These are phyloP conservation scores for Houttuynia cordata DNA, from an alignment of 164 flowering plant genomes.

Conservation along the genomic window DNA sequence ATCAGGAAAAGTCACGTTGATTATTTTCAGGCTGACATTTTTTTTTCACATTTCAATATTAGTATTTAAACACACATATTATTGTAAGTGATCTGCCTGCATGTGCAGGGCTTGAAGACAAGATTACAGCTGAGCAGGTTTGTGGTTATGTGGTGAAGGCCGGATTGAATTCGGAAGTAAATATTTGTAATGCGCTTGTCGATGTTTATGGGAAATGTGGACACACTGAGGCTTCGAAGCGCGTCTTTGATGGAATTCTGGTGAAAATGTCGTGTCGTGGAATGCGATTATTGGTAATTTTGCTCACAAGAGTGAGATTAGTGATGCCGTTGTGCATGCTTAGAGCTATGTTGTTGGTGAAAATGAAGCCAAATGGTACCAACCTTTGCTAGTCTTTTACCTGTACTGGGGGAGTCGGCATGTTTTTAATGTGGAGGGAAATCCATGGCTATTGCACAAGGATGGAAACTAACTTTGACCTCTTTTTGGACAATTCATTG, in stretches of 20 bases:
- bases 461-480: constrained; percentile 4
- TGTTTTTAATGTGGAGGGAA: constrained; percentile 9
- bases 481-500: constrained; percentile 10
- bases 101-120: constrained; percentile 8
- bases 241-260: constrained; percentile 30
- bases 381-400: constrained; percentile 10
- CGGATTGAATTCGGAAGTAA: constrained; percentile 35
- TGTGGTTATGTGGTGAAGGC: constrained; percentile 40
- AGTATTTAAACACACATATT: too few species aligned
- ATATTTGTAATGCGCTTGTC: constrained; percentile 40
- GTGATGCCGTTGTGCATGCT: constrained; percentile 6
- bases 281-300: constrained; percentile 9
- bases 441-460: constrained; percentile 8
- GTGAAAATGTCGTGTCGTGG: constrained; percentile 13
- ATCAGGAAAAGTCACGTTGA: too few species aligned
- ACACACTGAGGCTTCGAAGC: constrained; percentile 17
- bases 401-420: constrained; percentile 8
- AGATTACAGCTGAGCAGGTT: constrained; percentile 9
- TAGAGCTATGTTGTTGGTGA: constrained; percentile 6
- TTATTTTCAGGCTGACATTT: too few species aligned
- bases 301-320: background rate
- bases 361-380: constrained; percentile 7
- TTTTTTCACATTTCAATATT: too few species aligned
- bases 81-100: constrained; percentile 48
- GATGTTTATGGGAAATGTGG: constrained; percentile 66